Percentiles rank a stretch among this genome's conserved stretches.
Conservation (phyloP, 2,329 filamentous ascomycete species). For the Neurospora sp. region DNA sequence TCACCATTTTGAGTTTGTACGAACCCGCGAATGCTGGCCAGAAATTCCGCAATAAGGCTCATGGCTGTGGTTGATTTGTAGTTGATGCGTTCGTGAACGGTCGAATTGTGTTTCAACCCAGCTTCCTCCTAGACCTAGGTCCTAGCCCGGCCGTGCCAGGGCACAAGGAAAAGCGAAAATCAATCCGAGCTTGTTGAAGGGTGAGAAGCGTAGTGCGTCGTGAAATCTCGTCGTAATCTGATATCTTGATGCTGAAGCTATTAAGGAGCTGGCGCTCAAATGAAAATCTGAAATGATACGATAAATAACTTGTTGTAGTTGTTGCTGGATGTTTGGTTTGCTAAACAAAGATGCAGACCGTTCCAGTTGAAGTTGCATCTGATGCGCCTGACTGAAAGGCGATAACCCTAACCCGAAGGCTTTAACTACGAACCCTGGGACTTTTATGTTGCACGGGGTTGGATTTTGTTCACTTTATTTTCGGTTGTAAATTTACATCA, state of each 20-base stretch:
- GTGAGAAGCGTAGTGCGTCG: not conserved
- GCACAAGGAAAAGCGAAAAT: not conserved
- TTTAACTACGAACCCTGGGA: not conserved
- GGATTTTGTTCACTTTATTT: not conserved
- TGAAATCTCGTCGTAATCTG: not conserved
- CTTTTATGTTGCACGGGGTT: not conserved
- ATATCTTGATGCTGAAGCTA: not conserved
- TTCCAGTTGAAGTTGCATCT: not conserved
- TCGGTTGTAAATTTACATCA: not conserved
- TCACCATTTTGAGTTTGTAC: slow-evolving; percentile 54
- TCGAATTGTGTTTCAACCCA: not conserved
- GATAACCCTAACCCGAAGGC: not conserved
- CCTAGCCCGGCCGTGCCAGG: not conserved
- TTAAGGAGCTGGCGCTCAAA: not conserved
- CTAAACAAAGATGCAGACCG: not conserved
- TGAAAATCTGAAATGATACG: not conserved
- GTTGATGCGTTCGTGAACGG: not conserved
- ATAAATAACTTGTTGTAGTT: not conserved
- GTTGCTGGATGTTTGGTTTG: not conserved
- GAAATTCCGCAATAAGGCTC: slow-evolving; percentile 57
- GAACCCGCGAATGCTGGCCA: slow-evolving; percentile 51
- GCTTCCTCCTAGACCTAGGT: not conserved
- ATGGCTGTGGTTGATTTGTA: slow-evolving; percentile 29
- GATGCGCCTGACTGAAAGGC: not conserved
- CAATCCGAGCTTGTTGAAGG: not conserved